Evolutionary conservation across 257 asterid genomes (phyloP), one percentile per base, ranked within the genome.

Genomic region (Vinca minor): DNA sequence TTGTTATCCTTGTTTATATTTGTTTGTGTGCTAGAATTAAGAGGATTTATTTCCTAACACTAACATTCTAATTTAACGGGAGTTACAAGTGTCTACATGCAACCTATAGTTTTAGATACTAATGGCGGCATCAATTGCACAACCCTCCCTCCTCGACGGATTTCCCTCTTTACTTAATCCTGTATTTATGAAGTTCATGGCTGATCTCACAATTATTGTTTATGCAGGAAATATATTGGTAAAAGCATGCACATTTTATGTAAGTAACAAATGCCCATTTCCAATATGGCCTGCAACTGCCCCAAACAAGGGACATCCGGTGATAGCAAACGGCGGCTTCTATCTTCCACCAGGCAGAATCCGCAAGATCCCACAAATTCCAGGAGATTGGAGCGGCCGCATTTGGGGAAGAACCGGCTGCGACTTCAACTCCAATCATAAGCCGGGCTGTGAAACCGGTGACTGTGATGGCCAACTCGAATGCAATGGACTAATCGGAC

Each of bases 381-480:
- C 95, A 0, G 85, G 85, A 0, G 82, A 79, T 6, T 91, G 97
- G 97, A 59, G 78, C 3, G 97, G 97, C 62, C 87, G 94, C 2
- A 74, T 91, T 0, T 87, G 97, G 97, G 97, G 91, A 50, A 84
- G 97, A 45, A 91, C 97, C 0, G 91, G 87, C 56, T 91, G 97
- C 82, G 49, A 66, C 8, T 87, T 84, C 69, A 52, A 54, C 62
- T 2, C 63, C 14, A 70, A 80, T 35, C 67, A 63, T 65, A 69
- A 48, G 21, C 75, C 69, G 13, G 74, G 73, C 34, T 87, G 96
- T 20, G 87, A 91, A 69, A 91, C 98, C 1, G 97, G 97, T 0
- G 96, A 91, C 35, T 91, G 96, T 17, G 82, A 68, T 28, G 87
- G 95, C 3, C 79, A 52, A 59, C 79, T 85, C 18, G 87, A 83